Evolutionary conservation across 768 basidiomycete species (phyloP), one percentile per base, ranked within the genome.

Genomic region (Serendipita sp.): DNA sequence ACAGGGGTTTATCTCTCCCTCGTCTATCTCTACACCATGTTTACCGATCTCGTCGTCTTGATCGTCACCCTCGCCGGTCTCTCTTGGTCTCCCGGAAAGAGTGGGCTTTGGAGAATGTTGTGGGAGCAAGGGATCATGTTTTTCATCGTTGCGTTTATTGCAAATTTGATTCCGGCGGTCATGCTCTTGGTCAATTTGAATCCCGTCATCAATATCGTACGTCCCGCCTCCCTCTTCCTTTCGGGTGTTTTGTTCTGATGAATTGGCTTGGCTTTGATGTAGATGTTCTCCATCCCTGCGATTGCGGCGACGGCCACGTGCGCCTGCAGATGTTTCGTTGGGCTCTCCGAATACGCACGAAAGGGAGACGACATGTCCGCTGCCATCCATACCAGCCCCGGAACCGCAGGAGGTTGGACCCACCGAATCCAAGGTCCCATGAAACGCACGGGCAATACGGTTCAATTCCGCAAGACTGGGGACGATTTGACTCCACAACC

Each of bases 21-120:
- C 60, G 83, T 80, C 15, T 87, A 85, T 73, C 85, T 87, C 72
- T 84, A 80, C 71, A 88, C 86, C 2, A 86, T 87, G 84, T 80
- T 73, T 33, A 87, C 86, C 68, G 85, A 87, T 68, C 76, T 85
- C 34, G 72, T 79, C 44, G 83, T 87, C 66, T 74, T 86, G 27
- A 67, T 77, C 11, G 78, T 82, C 66, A 84, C 83, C 0, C 75
- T 80, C 10, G 66, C 81, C 29, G 80, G 81, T 1, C 75, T 87
- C 33, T 74, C 79, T 50, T 75, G 75, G 65, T 80, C 80, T 67
- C 79, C 81, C 18, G 74, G 77, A 3, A 76, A 80, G 52, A 83
- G 81, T 3, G 81, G 78, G 65, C 76, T 88, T n/a, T 86, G 85
- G 79, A 77, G 79, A 67, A 72, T 88, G 53, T 79, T 88, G 62